Evolutionary conservation across 2,329 filamentous ascomycete species (phyloP).

Genomic region (Cladophialophora psammophila): DNA sequence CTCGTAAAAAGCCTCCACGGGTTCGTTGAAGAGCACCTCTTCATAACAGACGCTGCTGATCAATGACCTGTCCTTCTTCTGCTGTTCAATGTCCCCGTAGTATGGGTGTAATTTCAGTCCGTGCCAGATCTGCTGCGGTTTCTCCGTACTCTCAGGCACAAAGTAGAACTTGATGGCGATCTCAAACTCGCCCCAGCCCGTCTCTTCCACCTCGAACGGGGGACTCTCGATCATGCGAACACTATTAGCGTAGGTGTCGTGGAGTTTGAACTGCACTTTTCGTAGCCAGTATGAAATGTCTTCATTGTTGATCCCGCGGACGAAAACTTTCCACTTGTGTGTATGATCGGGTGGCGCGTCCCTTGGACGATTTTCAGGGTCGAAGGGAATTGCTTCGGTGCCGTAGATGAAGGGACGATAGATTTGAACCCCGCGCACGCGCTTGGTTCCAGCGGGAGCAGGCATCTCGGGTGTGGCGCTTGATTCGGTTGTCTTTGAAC

Average conservation of each 20-base stretch:
- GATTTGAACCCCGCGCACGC: conserved; percentile 58
- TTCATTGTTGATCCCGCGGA: conserved; percentile 85
- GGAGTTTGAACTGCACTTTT: conserved; percentile 96
- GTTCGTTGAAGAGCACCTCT: conserved; percentile 96
- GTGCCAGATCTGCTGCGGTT: conserved; percentile 94
- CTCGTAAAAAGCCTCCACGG: conserved; percentile 87
- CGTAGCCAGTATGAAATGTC: conserved; percentile 96
- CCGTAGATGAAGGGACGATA: conserved; percentile 70
- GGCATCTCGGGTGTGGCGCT: conserved; percentile 53
- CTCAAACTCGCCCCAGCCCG: conserved; percentile 97
- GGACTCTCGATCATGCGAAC: conserved; percentile 83
- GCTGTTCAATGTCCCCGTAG: conserved; percentile 76
- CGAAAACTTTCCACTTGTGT: conserved; percentile 95
- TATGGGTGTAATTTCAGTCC: conserved; percentile 91
- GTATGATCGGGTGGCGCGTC: conserved; percentile 88
- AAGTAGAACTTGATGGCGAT: conserved; percentile 97
- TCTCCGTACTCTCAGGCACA: conserved; percentile 84
- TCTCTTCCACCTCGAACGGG: conserved; percentile 86
- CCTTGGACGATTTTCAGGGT: conserved; percentile 76
- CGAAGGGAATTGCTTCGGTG: conserved; percentile 79
- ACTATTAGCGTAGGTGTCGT: conserved; percentile 94
- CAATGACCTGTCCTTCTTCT: conserved; percentile 68
- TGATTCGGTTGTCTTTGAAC: background rate
- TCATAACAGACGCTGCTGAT: conserved; percentile 86
- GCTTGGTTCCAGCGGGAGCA: conserved; percentile 62